Base-by-base conservation (phyloP, 2,329 filamentous ascomycete genomes). In the Trichoderma hamatum region DNA sequence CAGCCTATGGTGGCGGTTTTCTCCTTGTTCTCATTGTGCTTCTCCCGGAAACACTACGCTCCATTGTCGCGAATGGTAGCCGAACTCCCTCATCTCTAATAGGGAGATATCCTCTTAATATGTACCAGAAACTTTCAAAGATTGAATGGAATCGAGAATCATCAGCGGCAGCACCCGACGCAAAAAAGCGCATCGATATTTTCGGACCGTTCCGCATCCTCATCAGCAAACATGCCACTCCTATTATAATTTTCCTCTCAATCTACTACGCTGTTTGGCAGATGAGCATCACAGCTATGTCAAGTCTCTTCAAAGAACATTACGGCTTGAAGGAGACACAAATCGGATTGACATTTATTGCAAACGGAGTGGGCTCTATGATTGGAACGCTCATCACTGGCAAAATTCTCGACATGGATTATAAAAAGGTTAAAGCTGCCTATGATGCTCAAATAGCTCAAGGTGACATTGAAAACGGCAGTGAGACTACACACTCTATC, bases 401-500 rank as follows among this genome's bases (percentile, higher is more conserved):
- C 1, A 82, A 83, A 4, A 72, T 88, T 1, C 84, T 92, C 32
- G 90, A 93, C 76, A 85, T 84, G 79, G 92, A 92, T 76, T 94
- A 89, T 75, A 82, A 84, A 1, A 86, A 89, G 1, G 84, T 90
- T 69, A 89, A 89, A 11, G 76, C 78, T 9, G 81, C 78, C 4
- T 34, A 72, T 14, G 71, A 74, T 3, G 4, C 54, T 26, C 55
- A 13, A 39, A 10, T 2, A 0, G 80, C 85, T 0, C 83, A 82
- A 56, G 84, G 87, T 21, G 82, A 83, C 0, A 76, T 84, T 0
- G 76, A 87, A 46, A 56, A 58, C 3, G 52, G 63, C 0, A 85
- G 85, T 9, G 78, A 90, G 6, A 74, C 81, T 0, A 82, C 89
- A 63, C 84, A 84, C 64, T 83, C 82, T 71, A 84, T 81, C 55